Evolutionary conservation across 352 stramenopile genomes (phyloP).

Genomic region (Pythium volutum): DNA sequence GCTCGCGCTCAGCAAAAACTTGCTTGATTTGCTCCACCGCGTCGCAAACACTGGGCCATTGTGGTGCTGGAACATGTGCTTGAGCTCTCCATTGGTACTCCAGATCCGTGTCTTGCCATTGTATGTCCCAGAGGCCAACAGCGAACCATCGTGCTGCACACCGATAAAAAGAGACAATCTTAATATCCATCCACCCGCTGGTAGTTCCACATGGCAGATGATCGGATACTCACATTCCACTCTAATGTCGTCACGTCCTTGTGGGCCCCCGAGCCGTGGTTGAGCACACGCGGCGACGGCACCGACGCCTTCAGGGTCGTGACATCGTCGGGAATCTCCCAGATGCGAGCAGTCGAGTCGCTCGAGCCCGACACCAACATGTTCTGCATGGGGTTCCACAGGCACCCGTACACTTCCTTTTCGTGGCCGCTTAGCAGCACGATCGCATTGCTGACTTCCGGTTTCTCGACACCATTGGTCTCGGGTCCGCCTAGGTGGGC

Average conservation of each 20-base stretch:
- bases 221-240: conserved; percentile 92
- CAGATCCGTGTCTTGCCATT: conserved; percentile 91
- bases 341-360: conserved; percentile 94
- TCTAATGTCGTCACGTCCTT: conserved; percentile 98
- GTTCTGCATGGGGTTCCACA: conserved; percentile 95
- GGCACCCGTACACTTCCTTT: conserved; percentile 95
- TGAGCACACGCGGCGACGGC: conserved; percentile 51
- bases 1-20: conserved; percentile 73
- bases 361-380: conserved; percentile 95
- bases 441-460: conserved; percentile 49
- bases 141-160: conserved; percentile 77
- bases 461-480: conserved; percentile 62
- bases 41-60: conserved; percentile 85
- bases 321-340: conserved; percentile 84
- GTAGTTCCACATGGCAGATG: too few relatives aligned
- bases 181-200: conserved; percentile 14
- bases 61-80: conserved; percentile 81
- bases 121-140: conserved; percentile 94
- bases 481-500: conserved; percentile 38
- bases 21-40: conserved; percentile 75
- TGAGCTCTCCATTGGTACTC: conserved; percentile 70
- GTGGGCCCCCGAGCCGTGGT: conserved; percentile 85
- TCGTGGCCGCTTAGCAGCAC: conserved; percentile 78
- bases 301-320: conserved; percentile 31
- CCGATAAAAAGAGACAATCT: conserved; percentile 3